Percentiles rank a stretch among this genome's conserved stretches.
phyloP scores from a whole-genome alignment of 345 rosid genomes.

The Aquilaria malaccensis region DNA sequence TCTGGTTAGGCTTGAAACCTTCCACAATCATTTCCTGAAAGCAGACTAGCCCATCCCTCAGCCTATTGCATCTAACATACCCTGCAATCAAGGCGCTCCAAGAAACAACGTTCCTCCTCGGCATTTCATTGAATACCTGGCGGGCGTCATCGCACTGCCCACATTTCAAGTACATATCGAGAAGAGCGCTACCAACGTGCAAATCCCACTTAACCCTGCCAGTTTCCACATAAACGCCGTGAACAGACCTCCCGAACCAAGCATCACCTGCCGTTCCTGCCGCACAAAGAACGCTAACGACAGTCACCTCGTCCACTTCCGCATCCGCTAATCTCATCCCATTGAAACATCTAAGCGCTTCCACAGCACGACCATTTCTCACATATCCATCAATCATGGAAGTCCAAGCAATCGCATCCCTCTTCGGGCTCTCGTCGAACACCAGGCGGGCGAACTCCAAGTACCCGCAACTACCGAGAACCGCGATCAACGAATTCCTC shows the following conservation, averaged over 20 bases:
- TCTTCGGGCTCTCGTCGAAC: constrained; percentile 21
- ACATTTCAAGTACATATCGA: constrained; percentile 28
- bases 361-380: constrained; percentile 17
- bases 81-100: constrained; percentile 37
- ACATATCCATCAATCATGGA: constrained; percentile 28
- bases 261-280: constrained; percentile 21
- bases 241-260: constrained; percentile 32
- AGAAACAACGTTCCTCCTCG: constrained; percentile 23
- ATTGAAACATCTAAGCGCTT: constrained; percentile 19
- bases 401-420: constrained; percentile 31
- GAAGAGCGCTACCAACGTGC: constrained; percentile 27
- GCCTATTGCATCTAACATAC: constrained; percentile 20
- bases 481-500: constrained; percentile 26
- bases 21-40: constrained; percentile 24
- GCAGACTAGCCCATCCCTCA: constrained; percentile 20
- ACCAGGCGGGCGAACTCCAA: constrained; percentile 14
- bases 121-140: constrained; percentile 26
- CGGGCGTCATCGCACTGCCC: constrained; percentile 24
- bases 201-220: constrained; percentile 25
- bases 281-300: constrained; percentile 24
- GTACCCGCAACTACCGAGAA: constrained; percentile 15
- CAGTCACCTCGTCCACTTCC: constrained; percentile 19
- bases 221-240: constrained; percentile 24
- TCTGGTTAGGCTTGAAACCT: constrained; percentile 19
- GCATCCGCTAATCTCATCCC: constrained; percentile 18